Conservation (phyloP, 352 stramenopile genomes). For the Phytophthora nicotianae region DNA sequence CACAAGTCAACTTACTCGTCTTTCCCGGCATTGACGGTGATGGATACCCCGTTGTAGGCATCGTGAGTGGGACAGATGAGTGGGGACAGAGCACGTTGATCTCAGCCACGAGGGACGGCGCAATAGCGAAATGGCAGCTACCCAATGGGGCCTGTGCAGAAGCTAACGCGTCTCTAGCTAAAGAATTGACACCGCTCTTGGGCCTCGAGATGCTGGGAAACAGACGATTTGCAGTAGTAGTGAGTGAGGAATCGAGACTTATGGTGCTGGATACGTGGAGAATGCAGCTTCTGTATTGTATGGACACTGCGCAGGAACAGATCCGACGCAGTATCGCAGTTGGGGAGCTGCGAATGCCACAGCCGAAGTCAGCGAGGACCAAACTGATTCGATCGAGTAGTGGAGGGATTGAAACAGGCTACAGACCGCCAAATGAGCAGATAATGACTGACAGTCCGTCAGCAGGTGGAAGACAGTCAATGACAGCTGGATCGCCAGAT, state of each 20-base stretch:
- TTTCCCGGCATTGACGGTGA: slow-evolving; percentile 30
- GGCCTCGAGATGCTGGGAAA: slow-evolving; percentile 82
- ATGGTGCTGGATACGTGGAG: slow-evolving; percentile 85
- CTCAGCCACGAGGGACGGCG: slow-evolving; percentile 58
- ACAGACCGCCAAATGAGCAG: background rate
- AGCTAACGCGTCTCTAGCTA: slow-evolving; percentile 55
- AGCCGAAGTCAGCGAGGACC: slow-evolving; percentile 10
- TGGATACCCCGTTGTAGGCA: slow-evolving; percentile 50
- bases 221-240: slow-evolving; percentile 68
- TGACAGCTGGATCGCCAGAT: slow-evolving; percentile 12
- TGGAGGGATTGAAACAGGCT: slow-evolving; percentile 19
- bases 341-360: slow-evolving; percentile 54
- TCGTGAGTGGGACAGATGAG: slow-evolving; percentile 76
- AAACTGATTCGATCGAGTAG: slow-evolving; percentile 30
- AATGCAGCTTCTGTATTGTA: slow-evolving; percentile 70
- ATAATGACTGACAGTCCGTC: background rate
- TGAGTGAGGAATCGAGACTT: slow-evolving; percentile 70
- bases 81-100: slow-evolving; percentile 80
- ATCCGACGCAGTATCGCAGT: slow-evolving; percentile 72
- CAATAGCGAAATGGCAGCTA: slow-evolving; percentile 66
- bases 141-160: slow-evolving; percentile 67
- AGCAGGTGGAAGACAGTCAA: slow-evolving; percentile 6
- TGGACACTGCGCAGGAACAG: slow-evolving; percentile 82
- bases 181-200: slow-evolving; percentile 65
- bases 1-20: slow-evolving; percentile 74